A percentile compares a stretch with the other conserved stretches of the same genome.
Conservation (phyloP, 2,329 filamentous ascomycete genomes). For the Paraphaeosphaeria sporulosa region DNA sequence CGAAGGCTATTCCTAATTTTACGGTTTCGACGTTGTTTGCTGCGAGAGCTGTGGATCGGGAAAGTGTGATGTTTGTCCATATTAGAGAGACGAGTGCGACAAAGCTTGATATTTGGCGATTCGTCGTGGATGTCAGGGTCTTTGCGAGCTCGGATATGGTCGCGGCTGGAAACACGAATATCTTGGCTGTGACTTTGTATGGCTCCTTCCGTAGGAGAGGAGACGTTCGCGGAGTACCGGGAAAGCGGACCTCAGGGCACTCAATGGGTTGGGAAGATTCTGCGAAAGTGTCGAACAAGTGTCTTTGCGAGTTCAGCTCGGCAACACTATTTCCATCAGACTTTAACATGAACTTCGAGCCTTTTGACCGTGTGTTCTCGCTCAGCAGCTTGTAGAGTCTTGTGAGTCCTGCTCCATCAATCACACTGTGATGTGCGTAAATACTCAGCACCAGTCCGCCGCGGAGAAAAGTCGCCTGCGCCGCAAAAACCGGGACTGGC, state of each 20-base stretch:
- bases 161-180: slow-evolving; percentile 13
- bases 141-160: slow-evolving; percentile 12
- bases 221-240: neutral
- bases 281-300: slow-evolving; percentile 4
- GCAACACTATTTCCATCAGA: neutral
- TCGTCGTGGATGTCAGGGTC: slow-evolving; percentile 6
- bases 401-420: slow-evolving; percentile 27
- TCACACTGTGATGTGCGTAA: slow-evolving; percentile 33
- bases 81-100: slow-evolving; percentile 26
- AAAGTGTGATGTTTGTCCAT: slow-evolving; percentile 28
- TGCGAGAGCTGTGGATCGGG: slow-evolving; percentile 16
- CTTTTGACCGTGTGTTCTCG: slow-evolving; percentile 5
- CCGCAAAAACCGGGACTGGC: slow-evolving; percentile 28
- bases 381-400: slow-evolving; percentile 26
- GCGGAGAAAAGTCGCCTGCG: slow-evolving; percentile 34
- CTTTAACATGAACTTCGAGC: neutral
- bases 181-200: slow-evolving; percentile 18
- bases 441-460: slow-evolving; percentile 38
- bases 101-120: slow-evolving; percentile 19
- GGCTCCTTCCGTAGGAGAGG: slow-evolving; percentile 6
- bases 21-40: slow-evolving; percentile 13
- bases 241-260: slow-evolving; percentile 12
- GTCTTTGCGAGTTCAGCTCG: slow-evolving; percentile 1
- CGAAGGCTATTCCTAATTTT: slow-evolving; percentile 25
- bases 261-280: neutral